Conservation (phyloP, 768 basidiomycete species). For the Mycena olivaceomarginata region DNA sequence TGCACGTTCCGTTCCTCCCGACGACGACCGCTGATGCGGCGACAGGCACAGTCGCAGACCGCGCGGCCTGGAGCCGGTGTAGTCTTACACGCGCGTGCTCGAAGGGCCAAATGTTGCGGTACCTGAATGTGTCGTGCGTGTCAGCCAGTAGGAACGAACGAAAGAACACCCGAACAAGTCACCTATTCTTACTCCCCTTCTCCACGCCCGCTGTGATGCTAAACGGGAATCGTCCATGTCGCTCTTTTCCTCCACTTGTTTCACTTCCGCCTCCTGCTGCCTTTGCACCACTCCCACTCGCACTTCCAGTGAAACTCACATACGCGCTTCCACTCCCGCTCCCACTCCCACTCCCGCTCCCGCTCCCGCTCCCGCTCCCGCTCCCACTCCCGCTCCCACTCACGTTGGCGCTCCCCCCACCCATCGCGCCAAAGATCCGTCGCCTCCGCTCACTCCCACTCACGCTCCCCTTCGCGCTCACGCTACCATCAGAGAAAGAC, state of each 20-base stretch:
- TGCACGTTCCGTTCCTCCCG: neutral
- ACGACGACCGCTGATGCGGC: neutral
- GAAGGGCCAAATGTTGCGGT: slow-evolving; percentile 98
- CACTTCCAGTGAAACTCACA: neutral
- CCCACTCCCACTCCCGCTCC: neutral
- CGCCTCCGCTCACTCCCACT: neutral
- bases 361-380: neutral
- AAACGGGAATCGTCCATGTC: slow-evolving; percentile 79
- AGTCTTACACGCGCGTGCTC: slow-evolving; percentile 95
- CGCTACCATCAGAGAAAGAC: neutral
- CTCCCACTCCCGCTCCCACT: neutral
- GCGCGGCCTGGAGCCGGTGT: slow-evolving; percentile 47
- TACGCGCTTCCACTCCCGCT: too few relatives aligned
- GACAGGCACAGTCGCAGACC: neutral
- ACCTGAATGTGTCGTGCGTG: slow-evolving; percentile 69
- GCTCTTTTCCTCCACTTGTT: neutral
- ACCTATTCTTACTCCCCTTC: slow-evolving; percentile 96
- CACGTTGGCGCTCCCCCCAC: too few relatives aligned
- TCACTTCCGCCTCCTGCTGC: neutral
- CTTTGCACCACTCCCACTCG: neutral
- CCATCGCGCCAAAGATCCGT: too few relatives aligned
- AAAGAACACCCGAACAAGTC: slow-evolving; percentile 28
- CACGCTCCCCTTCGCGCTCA: neutral
- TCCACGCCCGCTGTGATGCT: slow-evolving; percentile 97
- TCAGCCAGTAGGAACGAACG: neutral